Evolutionary conservation across 352 stramenopile species (phyloP), one percentile per base, ranked within the genome.

Genomic region (Peronospora belbahrii): DNA sequence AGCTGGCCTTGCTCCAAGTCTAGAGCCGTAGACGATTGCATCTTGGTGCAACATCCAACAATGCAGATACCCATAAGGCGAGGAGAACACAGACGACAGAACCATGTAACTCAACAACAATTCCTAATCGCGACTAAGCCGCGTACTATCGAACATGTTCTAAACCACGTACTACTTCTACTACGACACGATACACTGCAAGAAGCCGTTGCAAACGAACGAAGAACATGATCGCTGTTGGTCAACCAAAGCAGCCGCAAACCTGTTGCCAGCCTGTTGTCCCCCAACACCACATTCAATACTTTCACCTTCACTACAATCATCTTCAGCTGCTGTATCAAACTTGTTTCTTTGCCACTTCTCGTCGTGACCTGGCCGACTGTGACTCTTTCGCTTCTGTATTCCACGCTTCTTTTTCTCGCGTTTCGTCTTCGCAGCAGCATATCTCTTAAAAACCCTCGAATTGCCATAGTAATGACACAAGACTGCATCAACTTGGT

Each of bases 381-480:
- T 31, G 14, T 42, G 44, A n/a, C 14, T 27, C 35, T 42, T 58
- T 22, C 43, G 43, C 15, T 60, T 49, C 13, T 63, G 39, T 18
- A 67, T 59, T 5, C 72, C 44, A n/a, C 47, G 39, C 28, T 60
- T 62, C 31, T 61, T 59, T 40, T 56, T 62, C 6, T 67, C 43
- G 2, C 52, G 56, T 32, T 70, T 62, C 11, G 75, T 71, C 47
- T 74, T 75, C 7, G 60, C 56, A 25, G 60, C 56, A 25, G 67
- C 71, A 51, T 88, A 85, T 27, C 62, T 62, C 47, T 83, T 74
- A 34, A 85, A 88, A 15, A 65, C 70, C 33, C 67, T 77, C n/a
- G 70, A 88, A 17, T 86, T 67, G 2, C 73, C 56, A 33, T 86
- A 88, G 36, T 88, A 88, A 42, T 88, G 77, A 18, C 70, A 84